Conservation (phyloP, 495 filamentous ascomycete genomes). For the Cercophora newfieldiana region DNA sequence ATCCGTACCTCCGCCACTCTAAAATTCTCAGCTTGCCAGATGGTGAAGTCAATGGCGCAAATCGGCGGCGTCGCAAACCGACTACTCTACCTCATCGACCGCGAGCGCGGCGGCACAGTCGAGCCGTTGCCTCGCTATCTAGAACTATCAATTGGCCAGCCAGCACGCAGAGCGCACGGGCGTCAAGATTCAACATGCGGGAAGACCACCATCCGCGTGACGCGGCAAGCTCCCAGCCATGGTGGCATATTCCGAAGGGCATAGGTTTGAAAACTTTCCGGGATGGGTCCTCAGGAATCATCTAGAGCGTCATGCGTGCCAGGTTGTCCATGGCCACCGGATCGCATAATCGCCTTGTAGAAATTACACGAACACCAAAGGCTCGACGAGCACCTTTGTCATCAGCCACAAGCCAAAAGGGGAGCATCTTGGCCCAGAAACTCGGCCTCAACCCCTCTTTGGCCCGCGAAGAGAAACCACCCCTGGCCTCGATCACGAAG, state of each 20-base stretch:
- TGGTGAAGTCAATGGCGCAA: not conserved
- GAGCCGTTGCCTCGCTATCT: not conserved
- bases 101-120: not conserved
- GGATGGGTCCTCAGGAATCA: slow-evolving; percentile 1
- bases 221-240: not conserved
- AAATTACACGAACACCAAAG: not conserved
- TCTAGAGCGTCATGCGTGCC: slow-evolving; percentile 6
- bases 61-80: not conserved
- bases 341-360: slow-evolving; percentile 1
- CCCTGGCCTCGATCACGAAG: not conserved
- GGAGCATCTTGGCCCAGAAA: not conserved
- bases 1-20: not conserved
- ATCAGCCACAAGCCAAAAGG: not conserved
- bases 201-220: not conserved
- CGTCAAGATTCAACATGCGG: not conserved
- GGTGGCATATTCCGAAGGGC: slow-evolving; percentile 5
- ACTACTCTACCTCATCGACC: not conserved
- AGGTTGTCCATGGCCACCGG: not conserved
- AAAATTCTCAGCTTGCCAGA: not conserved
- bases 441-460: not conserved
- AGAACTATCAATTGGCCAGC: not conserved
- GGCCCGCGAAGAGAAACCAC: not conserved
- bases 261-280: not conserved
- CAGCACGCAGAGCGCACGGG: not conserved
- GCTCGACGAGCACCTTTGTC: not conserved